Evolutionary conservation across 768 basidiomycete species (phyloP), one percentile per base, ranked within the genome.

Genomic region (Lactarius vividus): DNA sequence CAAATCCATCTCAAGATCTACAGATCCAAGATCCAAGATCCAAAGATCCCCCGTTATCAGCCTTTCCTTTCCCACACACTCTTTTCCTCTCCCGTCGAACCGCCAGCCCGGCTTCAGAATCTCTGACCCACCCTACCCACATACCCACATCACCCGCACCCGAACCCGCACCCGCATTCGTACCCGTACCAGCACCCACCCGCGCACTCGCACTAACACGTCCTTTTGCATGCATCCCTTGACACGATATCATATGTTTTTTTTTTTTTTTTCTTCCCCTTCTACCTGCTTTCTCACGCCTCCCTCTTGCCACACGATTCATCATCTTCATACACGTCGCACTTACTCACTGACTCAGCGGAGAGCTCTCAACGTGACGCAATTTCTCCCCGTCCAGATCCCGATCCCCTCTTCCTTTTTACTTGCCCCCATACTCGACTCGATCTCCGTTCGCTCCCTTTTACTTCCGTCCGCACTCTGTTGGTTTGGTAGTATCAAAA

Each of bases 1-100:
- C 68, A 69, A 69, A 67, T 69, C 64, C 65, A 67, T 66, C 60
- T 69, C 67, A 67, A 67, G 67, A 70, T 70, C 67, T 68, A 44
- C 6, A 61, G 64, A 66, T 69, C 67, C 54, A 35, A 67, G 66
- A 67, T 67, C 66, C 46, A 3, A 63, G 54, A 28, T 39, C 56
- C 46, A 40, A 26, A 23, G 49, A 29, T 31, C 66, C 67, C 61
- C 61, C 66, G 66, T 68, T 69, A 65, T 68, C 67, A 63, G 61
- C 67, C 67, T 62, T 69, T 64, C 54, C 54, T 57, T 61, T 61
- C 64, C 60, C 65, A 63, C 61, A 57, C 61, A 31, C 56, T 40
- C 40, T 35, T 61, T 54, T 57, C 53, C 59, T 59, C 61, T n/a
- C 42, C 20, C 52, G 39, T 49, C 26, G 35, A 31, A 13, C 59